Evolutionary conservation across 2,329 filamentous ascomycete genomes (phyloP).

Genomic region (Lasiodiplodia hormozganensis): DNA sequence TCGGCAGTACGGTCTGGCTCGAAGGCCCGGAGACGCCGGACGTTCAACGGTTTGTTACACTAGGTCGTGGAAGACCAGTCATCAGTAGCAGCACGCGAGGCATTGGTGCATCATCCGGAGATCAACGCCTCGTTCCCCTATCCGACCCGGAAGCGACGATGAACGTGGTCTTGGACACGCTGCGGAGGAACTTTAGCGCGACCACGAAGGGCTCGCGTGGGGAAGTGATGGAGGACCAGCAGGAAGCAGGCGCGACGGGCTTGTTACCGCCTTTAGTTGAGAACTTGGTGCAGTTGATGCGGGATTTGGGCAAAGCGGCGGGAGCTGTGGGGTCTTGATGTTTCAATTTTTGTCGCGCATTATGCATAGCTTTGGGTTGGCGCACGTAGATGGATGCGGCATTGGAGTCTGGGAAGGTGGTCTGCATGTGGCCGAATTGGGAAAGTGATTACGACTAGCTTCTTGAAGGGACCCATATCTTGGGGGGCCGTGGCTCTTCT

Average conservation of each 20-base stretch:
- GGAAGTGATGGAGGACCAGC: constrained; percentile 25
- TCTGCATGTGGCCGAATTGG: neutral
- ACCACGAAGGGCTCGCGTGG: neutral
- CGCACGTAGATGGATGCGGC: neutral
- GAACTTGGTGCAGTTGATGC: constrained; percentile 69
- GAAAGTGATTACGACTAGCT: constrained; percentile 7
- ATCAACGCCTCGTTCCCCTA: constrained; percentile 45
- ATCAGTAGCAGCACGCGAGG: constrained; percentile 49
- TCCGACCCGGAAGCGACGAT: constrained; percentile 66
- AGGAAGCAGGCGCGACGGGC: constrained; percentile 43
- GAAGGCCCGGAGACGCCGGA: constrained; percentile 63
- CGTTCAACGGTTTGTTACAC: constrained; percentile 64
- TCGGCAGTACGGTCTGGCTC: constrained; percentile 50
- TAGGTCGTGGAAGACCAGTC: constrained; percentile 62
- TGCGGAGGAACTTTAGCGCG: constrained; percentile 58
- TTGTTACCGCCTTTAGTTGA: constrained; percentile 67
- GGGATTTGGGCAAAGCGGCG: constrained; percentile 63
- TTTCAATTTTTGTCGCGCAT: neutral
- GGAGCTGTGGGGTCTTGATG: constrained; percentile 3
- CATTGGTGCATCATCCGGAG: neutral
- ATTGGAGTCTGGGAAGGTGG: neutral
- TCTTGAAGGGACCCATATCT: neutral
- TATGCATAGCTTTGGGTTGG: neutral
- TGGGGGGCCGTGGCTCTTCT: neutral
- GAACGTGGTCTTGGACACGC: constrained; percentile 63